Percentiles rank a stretch among this genome's conserved stretches.
Evolutionary conservation across 1,284 basidiomycete species (phyloP).

Genomic region (Cryptococcus sp.): DNA sequence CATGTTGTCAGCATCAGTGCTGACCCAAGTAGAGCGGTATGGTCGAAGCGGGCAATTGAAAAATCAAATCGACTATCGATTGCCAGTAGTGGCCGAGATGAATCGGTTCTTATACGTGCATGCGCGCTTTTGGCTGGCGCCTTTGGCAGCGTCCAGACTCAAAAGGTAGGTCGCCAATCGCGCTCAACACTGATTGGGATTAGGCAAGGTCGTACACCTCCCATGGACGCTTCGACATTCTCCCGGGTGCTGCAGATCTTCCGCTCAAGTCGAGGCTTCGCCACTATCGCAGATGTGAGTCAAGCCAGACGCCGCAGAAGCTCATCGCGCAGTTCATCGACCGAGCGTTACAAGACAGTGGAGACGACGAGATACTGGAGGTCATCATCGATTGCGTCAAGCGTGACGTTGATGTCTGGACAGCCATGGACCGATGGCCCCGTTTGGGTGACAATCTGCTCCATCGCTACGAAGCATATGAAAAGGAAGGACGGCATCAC

Average conservation of each 20-base stretch:
- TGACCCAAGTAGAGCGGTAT: constrained; percentile 21
- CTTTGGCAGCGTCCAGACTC: constrained; percentile 31
- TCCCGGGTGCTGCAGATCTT: constrained; percentile 43
- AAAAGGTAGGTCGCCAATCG: constrained; percentile 19
- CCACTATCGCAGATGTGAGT: constrained; percentile 45
- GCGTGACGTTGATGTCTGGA: constrained; percentile 49
- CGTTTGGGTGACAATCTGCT: constrained; percentile 41
- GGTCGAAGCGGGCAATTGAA: constrained; percentile 28
- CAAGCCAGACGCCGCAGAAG: not conserved
- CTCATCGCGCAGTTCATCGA: constrained; percentile 36
- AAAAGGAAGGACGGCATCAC: constrained; percentile 30
- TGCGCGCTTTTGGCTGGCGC: constrained; percentile 42
- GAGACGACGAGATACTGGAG: constrained; percentile 42
- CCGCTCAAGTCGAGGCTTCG: constrained; percentile 37
- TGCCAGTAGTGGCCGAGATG: constrained; percentile 30
- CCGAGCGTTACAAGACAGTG: constrained; percentile 35
- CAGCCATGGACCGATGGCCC: constrained; percentile 47
- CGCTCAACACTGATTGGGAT: constrained; percentile 5
- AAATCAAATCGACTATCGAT: constrained; percentile 35
- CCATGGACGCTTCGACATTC: constrained; percentile 46
- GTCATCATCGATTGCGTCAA: constrained; percentile 42
- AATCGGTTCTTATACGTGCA: constrained; percentile 44
- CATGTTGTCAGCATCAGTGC: too few relatives aligned
- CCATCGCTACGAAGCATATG: constrained; percentile 35
- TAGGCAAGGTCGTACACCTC: constrained; percentile 27